Conservation (phyloP, 306 rosid genomes). For the Cucumis hystrix region DNA sequence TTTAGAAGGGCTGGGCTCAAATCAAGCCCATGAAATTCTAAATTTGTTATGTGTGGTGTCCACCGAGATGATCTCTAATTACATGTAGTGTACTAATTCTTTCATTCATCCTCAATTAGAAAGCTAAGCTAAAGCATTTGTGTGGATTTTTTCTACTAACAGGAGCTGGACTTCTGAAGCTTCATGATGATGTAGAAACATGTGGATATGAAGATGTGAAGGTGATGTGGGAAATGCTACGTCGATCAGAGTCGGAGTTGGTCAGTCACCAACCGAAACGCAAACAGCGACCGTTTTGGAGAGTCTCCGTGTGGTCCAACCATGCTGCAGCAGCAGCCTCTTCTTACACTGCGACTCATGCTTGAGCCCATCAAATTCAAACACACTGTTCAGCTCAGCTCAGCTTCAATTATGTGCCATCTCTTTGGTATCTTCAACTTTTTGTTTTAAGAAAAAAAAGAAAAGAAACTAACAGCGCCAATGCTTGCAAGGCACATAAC, state of each 20-base stretch:
- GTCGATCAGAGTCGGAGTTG: conserved; percentile 27
- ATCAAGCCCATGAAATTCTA: not conserved
- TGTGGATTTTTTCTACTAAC: not conserved
- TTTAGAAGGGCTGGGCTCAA: not conserved
- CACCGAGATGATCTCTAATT: too few relatives aligned
- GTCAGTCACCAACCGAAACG: conserved; percentile 25
- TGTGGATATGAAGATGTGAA: conserved; percentile 80
- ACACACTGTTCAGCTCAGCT: not conserved
- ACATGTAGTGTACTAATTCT: not conserved
- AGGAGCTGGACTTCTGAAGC: conserved; percentile 77
- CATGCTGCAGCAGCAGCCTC: conserved; percentile 21
- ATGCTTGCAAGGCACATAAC: not conserved
- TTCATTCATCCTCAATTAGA: not conserved
- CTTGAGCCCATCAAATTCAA: not conserved
- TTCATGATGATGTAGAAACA: conserved; percentile 62
- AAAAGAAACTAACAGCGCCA: not conserved
- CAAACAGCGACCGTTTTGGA: conserved; percentile 46
- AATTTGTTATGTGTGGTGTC: not conserved
- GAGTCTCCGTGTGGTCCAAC: conserved; percentile 38
- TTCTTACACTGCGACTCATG: conserved; percentile 19
- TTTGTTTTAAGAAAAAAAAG: not conserved
- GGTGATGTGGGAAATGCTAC: conserved; percentile 87
- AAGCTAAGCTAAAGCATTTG: not conserved
- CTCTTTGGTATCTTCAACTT: not conserved
- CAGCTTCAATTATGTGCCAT: not conserved